These are phyloP conservation scores for Hanseniaspora clermontiae DNA, from an alignment of 805 yeast genomes.

Conservation along the genomic window DNA sequence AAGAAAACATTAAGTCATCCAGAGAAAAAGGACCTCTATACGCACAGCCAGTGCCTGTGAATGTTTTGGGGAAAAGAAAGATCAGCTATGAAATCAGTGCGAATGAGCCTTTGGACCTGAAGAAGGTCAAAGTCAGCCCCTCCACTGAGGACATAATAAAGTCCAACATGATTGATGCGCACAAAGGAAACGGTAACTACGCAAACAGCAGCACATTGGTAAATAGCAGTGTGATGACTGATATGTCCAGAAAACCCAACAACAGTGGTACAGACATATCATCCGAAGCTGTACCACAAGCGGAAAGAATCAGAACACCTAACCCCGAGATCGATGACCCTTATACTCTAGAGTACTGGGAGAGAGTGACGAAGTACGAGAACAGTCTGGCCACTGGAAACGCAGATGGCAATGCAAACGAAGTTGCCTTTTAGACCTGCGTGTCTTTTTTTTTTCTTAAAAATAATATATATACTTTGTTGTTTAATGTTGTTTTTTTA, in stretches of 20 bases:
- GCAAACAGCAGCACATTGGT: not conserved
- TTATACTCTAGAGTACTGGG: constrained; percentile 8
- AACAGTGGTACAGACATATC: not conserved
- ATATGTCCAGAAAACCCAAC: not conserved
- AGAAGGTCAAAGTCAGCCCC: constrained; percentile 2
- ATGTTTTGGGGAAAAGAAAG: constrained; percentile 3
- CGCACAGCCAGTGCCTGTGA: constrained; percentile 5
- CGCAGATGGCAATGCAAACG: not conserved
- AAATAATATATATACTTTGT: no score
- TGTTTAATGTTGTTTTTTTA: no score
- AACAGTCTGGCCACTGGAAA: not conserved
- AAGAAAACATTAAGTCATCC: not conserved
- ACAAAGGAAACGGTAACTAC: not conserved
- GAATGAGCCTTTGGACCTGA: not conserved
- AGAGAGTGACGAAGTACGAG: constrained; percentile 2
- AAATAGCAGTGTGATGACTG: not conserved
- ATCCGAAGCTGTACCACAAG: not conserved
- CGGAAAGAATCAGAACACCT: not conserved
- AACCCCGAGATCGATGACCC: constrained; percentile 6
- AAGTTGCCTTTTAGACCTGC: not conserved
- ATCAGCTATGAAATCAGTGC: not conserved
- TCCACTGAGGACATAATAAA: not conserved
- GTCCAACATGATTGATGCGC: not conserved
- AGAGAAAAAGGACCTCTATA: not conserved
- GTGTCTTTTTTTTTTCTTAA: not conserved